These are phyloP conservation scores for Zoysia matrella DNA, from an alignment of 202 grass and related monocot genomes.

Conservation along the genomic window DNA sequence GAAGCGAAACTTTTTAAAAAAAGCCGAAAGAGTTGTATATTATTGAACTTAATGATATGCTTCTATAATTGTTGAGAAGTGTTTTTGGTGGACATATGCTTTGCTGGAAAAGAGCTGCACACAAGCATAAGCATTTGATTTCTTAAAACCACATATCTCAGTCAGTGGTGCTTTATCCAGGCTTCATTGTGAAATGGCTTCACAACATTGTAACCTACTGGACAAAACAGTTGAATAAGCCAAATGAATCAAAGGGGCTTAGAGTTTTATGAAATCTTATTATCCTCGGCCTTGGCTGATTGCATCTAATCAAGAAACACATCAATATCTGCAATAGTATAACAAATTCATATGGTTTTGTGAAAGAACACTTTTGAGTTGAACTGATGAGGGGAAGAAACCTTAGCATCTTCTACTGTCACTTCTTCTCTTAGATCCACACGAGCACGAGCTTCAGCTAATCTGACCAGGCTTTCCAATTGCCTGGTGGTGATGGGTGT, in stretches of 20 bases:
- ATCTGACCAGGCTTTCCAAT: slow-evolving; percentile 89
- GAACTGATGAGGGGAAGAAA: slow-evolving; percentile 7
- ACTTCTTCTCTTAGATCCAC: slow-evolving; percentile 94
- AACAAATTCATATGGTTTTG: not conserved
- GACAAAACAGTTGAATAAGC: not conserved
- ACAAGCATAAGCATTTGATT: not conserved
- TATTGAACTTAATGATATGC: not conserved
- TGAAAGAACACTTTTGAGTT: not conserved
- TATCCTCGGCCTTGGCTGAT: not conserved
- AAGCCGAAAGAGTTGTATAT: not conserved
- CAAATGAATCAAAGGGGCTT: not conserved
- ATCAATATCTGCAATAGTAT: not conserved
- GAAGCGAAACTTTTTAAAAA: not conserved
- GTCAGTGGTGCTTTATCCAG: not conserved
- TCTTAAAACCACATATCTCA: not conserved
- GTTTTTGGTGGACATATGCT: not conserved
- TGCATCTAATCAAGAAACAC: not conserved
- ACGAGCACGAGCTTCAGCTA: slow-evolving; percentile 91
- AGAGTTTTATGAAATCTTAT: slow-evolving; percentile 11
- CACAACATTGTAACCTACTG: not conserved
- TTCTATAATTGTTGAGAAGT: not conserved
- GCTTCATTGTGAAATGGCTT: not conserved
- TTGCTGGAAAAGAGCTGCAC: not conserved
- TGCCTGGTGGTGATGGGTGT: slow-evolving; percentile 97
- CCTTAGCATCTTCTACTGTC: slow-evolving; percentile 74